Conservation (phyloP, 768 basidiomycete species). For the Tylopilus intermedius region DNA sequence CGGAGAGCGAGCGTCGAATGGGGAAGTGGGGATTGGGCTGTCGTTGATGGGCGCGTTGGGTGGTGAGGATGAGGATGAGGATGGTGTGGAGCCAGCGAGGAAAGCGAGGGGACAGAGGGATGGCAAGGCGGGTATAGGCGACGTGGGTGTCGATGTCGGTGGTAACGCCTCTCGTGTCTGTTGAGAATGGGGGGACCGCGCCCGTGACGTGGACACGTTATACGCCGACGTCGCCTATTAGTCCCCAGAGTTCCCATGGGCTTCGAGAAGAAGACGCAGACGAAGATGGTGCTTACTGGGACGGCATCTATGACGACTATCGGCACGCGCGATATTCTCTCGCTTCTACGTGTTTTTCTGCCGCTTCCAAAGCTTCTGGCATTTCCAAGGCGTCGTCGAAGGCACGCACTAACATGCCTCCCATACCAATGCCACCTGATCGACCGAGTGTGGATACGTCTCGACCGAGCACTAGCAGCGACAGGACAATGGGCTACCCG, state of each 20-base stretch:
- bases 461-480: slow-evolving; percentile 22
- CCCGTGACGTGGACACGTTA: slow-evolving; percentile 30
- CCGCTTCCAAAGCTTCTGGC: slow-evolving; percentile 19
- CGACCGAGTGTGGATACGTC: slow-evolving; percentile 12
- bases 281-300: slow-evolving; percentile 47
- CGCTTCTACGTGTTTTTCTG: slow-evolving; percentile 28
- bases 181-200: slow-evolving; percentile 2
- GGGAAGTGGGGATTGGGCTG: slow-evolving; percentile 64
- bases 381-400: slow-evolving; percentile 26
- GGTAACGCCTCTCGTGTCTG: not conserved
- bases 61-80: slow-evolving; percentile 20
- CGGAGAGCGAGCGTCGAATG: slow-evolving; percentile 41
- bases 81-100: slow-evolving; percentile 3
- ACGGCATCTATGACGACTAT: slow-evolving; percentile 81
- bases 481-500: slow-evolving; percentile 12
- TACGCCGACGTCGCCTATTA: slow-evolving; percentile 22
- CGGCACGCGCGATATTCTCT: slow-evolving; percentile 65
- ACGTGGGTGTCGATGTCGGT: not conserved
- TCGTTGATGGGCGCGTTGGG: slow-evolving; percentile 53
- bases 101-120: not conserved
- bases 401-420: slow-evolving; percentile 21
- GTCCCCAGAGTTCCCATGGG: not conserved
- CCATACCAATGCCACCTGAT: slow-evolving; percentile 24
- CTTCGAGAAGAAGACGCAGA: slow-evolving; percentile 11
- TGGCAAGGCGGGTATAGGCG: not conserved